A percentile compares a stretch with the other conserved stretches of the same genome.
These are phyloP conservation scores for Thelonectria olida DNA, from an alignment of 2,329 filamentous ascomycete genomes.

Conservation along the genomic window DNA sequence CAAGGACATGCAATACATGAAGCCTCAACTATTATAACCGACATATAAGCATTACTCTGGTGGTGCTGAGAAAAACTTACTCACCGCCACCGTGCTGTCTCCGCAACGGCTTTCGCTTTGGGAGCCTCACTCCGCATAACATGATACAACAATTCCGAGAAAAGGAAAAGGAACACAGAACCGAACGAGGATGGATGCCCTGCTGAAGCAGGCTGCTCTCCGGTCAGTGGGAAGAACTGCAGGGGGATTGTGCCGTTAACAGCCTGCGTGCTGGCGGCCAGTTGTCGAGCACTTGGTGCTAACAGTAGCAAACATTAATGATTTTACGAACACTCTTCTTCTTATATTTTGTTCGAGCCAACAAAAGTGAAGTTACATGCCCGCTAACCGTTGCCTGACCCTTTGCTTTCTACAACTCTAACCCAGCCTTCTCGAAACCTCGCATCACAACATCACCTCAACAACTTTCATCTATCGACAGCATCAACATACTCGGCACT, in stretches of 20 bases:
- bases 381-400: not conserved
- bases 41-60: not conserved
- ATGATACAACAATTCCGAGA: not conserved
- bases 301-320: not conserved
- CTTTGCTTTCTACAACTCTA: not conserved
- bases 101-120: not conserved
- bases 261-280: not conserved
- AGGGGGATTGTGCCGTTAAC: too few species aligned
- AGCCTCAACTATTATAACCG: conserved; percentile 6
- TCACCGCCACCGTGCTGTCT: not conserved
- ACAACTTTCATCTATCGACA: too few species aligned
- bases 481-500: not conserved
- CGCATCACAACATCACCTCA: not conserved
- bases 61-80: not conserved
- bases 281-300: not conserved
- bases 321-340: not conserved
- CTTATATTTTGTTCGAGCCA: not conserved
- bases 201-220: too few species aligned
- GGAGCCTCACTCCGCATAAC: not conserved
- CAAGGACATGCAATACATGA: conserved; percentile 17
- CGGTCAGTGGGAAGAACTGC: too few species aligned
- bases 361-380: not conserved
- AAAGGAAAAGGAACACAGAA: not conserved
- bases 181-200: not conserved
- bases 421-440: not conserved